Evolutionary conservation across 2,329 filamentous ascomycete genomes (phyloP).

Genomic region (Penicillium sp.): DNA sequence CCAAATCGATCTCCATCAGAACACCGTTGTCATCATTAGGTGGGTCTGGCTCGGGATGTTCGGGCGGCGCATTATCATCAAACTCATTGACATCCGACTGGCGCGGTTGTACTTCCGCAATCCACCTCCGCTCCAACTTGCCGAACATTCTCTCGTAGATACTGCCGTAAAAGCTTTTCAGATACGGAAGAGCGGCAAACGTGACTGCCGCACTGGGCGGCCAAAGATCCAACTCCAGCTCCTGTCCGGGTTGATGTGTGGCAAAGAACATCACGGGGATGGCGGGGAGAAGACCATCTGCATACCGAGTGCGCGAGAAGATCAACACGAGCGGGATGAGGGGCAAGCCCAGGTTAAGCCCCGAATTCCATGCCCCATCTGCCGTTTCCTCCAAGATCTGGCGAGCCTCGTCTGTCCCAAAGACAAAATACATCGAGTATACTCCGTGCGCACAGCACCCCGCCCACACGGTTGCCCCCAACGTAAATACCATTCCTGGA

Average conservation of each 20-base stretch:
- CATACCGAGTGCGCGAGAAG: conserved; percentile 56
- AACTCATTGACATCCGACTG: no score
- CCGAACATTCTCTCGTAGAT: conserved; percentile 54
- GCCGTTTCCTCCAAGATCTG: conserved; percentile 42
- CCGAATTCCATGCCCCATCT: conserved; percentile 38
- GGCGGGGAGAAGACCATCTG: conserved; percentile 55
- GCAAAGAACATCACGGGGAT: conserved; percentile 52
- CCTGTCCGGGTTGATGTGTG: conserved; percentile 37
- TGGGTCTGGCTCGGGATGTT: no score
- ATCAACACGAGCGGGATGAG: conserved; percentile 61
- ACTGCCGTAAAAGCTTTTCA: conserved; percentile 55
- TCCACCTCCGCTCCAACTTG: conserved; percentile 52
- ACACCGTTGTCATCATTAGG: no score
- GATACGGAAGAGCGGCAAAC: conserved; percentile 57
- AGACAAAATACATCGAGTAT: conserved; percentile 57
- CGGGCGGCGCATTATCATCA: no score
- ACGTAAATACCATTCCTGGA: conserved; percentile 52
- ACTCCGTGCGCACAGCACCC: conserved; percentile 52
- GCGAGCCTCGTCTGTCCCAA: conserved; percentile 54
- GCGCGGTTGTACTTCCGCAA: conserved; percentile 53
- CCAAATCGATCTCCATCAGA: conserved; percentile 43
- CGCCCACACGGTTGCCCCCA: conserved; percentile 42
- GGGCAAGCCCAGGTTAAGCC: conserved; percentile 53
- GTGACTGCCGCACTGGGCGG: conserved; percentile 59
- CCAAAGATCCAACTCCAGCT: conserved; percentile 50